Conservation (phyloP, 176 grass and related monocot genomes). For the Avena sativa region DNA sequence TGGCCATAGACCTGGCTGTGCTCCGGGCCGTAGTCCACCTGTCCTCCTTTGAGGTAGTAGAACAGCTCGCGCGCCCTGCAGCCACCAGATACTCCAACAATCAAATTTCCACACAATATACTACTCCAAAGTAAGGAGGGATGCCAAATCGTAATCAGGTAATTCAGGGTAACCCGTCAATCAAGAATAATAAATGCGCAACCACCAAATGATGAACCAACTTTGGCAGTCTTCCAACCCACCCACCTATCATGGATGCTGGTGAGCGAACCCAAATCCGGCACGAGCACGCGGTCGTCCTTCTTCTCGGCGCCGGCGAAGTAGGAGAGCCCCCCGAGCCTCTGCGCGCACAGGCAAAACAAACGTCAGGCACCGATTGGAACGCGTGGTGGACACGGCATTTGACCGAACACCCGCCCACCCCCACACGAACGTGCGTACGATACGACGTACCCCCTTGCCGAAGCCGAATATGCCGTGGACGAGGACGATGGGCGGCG, state of each 20-base stretch:
- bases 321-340: slow-evolving; percentile 89
- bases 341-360: slow-evolving; percentile 45
- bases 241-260: slow-evolving; percentile 95
- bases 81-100: slow-evolving; percentile 25
- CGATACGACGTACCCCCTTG: slow-evolving; percentile 71
- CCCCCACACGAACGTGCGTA: neutral
- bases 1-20: slow-evolving; percentile 86
- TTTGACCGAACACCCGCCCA: slow-evolving; percentile 36
- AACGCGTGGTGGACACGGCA: slow-evolving; percentile 36
- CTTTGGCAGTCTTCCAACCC: neutral
- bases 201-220: neutral
- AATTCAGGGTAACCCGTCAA: slow-evolving; percentile 16
- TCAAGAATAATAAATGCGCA: slow-evolving; percentile 24
- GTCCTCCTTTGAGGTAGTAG: slow-evolving; percentile 96
- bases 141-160: neutral
- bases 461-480: slow-evolving; percentile 99
- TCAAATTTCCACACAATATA: slow-evolving; percentile 1
- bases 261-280: slow-evolving; percentile 97
- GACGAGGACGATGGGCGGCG: slow-evolving; percentile 91
- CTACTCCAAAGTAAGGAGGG: neutral
- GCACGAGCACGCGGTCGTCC: slow-evolving; percentile 95
- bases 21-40: slow-evolving; percentile 89
- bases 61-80: slow-evolving; percentile 95
- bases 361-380: neutral
- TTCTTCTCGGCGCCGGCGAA: slow-evolving; percentile 98